Evolutionary conservation across 371 early-diverging fungal genomes (phyloP), one percentile per base, ranked within the genome.

Genomic region (Mortierella sp.): DNA sequence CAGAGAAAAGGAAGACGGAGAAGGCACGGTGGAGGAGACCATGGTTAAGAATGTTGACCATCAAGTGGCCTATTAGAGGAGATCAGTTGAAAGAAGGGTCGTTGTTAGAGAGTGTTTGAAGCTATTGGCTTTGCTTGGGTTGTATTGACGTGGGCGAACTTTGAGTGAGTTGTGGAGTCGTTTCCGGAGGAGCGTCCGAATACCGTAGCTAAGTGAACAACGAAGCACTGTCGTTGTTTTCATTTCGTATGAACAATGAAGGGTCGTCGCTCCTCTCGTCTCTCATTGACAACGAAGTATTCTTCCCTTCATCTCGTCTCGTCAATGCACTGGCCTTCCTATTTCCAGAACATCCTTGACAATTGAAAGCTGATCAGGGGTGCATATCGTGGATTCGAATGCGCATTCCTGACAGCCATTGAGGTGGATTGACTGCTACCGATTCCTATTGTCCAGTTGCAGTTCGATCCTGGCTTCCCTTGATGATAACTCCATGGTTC

Each of bases 21-120:
- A 99, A 99, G 26, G 99, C 99, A 55, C 99, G 96, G 91, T 99
- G 99, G 76, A 99, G 92, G 52, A 97, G 90, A 5, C 97, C 96
- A 73, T 93, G 88, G 79, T 93, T 85, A 60, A 72, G 7, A 83
- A 98, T 98, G 89, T 97, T 97, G 63, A 92, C 90, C 97, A 97
- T 98, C 74, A 97, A 89, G 89, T 99, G 98, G 89, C 96, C 96
- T 96, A 77, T n/a, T 73, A 34, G 42, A 38, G 5, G 42, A 5
- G 5, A 38, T 45, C 24, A 42, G 34, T 8, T 16, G 14, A 76
- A 70, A 48, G 47, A 11, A 52, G 47, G 42, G n/a, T 19, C 0
- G 26, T 45, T 38, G 71, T 31, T 71, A 55, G 45, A n/a, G 10
- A 28, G 13, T 28, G 44, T 55, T 50, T 13, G 48, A 45, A 9